These are phyloP conservation scores for Avena insularis DNA, from an alignment of 176 grass and related monocot species.

Conservation along the genomic window DNA sequence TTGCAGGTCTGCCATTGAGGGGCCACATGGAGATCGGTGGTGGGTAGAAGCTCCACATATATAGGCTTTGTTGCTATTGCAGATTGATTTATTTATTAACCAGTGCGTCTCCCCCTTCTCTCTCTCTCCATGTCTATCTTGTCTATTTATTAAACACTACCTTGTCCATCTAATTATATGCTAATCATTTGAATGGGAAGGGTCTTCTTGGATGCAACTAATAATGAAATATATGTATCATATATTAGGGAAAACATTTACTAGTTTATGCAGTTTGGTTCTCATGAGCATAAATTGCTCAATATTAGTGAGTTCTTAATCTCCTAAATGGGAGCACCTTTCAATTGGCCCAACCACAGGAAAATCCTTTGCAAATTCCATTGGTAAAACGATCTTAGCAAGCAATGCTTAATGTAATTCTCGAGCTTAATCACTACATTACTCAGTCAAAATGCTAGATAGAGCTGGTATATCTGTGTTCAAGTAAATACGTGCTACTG, in stretches of 20 bases:
- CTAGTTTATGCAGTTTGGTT: constrained; percentile 16
- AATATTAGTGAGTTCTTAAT: constrained; percentile 22
- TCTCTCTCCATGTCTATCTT: constrained; percentile 1
- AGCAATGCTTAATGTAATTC: constrained; percentile 16
- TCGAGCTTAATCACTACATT: constrained; percentile 4
- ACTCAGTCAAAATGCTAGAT: constrained; percentile 2
- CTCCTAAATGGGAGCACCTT: constrained; percentile 25
- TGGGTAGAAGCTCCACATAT: constrained; percentile 37
- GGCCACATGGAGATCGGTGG: constrained; percentile 33
- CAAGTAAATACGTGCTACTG: constrained; percentile 14
- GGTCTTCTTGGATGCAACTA: neutral
- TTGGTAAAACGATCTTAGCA: neutral
- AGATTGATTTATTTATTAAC: constrained; percentile 33
- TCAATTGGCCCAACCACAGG: neutral
- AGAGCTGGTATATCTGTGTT: neutral
- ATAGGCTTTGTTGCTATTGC: neutral
- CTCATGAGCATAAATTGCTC: neutral
- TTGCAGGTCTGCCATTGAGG: constrained; percentile 46
- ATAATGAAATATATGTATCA: neutral
- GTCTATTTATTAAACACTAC: neutral
- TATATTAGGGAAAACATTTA: constrained; percentile 14
- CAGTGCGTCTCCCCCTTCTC: constrained; percentile 35
- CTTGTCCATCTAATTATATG: neutral
- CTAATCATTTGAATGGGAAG: neutral
- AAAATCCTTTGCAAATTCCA: neutral